Evolutionary conservation across 2,329 filamentous ascomycete species (phyloP).

Genomic region (Pseudogymnoascus destructans): DNA sequence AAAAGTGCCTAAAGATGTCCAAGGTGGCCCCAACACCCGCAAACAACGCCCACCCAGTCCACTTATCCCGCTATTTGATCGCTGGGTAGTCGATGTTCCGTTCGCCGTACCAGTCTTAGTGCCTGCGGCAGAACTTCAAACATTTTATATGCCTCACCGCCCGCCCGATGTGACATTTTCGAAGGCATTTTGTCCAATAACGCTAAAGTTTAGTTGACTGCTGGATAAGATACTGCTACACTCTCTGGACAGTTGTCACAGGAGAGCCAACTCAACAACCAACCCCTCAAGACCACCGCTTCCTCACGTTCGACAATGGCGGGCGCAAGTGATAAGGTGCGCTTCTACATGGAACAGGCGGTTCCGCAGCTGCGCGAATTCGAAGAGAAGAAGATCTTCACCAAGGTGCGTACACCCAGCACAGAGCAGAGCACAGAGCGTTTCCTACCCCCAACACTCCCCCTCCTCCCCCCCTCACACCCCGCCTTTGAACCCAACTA

Average conservation of each 20-base stretch:
- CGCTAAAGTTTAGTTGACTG: not conserved
- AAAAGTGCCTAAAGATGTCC: not conserved
- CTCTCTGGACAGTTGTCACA: not conserved
- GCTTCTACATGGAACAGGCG: conserved; percentile 85
- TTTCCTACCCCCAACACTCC: conserved; percentile 9
- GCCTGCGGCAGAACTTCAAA: conserved; percentile 16
- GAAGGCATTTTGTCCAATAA: not conserved
- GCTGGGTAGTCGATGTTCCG: not conserved
- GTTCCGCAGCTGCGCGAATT: conserved; percentile 88
- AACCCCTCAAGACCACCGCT: conserved; percentile 11
- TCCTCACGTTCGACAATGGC: conserved; percentile 43
- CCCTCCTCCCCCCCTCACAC: not conserved
- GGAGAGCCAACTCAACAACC: not conserved
- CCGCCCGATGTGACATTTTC: conserved; percentile 12
- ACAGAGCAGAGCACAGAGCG: not conserved
- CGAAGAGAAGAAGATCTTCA: conserved; percentile 84
- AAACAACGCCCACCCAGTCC: not conserved
- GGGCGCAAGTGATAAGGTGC: conserved; percentile 80
- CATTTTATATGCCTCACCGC: conserved; percentile 10
- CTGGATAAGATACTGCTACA: conserved; percentile 13
- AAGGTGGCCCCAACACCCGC: not conserved
- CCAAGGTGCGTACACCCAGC: conserved; percentile 39
- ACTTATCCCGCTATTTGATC: conserved; percentile 2
- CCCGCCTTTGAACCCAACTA: not conserved
- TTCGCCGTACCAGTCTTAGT: not conserved